Evolutionary conservation across 1,139 yeast species (phyloP).

Genomic region (Suhomyces ambrosiae): DNA sequence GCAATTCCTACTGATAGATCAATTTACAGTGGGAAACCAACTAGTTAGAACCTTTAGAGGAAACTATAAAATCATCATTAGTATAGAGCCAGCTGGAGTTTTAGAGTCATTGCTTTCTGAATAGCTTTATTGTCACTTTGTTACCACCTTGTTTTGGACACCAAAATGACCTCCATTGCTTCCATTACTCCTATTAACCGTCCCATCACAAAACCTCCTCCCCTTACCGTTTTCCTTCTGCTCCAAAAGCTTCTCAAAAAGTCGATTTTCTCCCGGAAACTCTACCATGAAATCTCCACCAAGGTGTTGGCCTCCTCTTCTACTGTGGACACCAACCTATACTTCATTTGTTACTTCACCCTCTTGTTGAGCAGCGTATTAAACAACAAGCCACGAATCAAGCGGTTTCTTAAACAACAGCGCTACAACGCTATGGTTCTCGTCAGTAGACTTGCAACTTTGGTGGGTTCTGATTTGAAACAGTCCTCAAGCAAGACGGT

Average conservation of each 20-base stretch:
- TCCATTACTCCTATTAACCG: slow-evolving; percentile 14
- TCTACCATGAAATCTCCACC: slow-evolving; percentile 46
- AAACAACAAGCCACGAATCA: slow-evolving; percentile 41
- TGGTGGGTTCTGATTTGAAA: slow-evolving; percentile 22
- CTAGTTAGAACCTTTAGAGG: no score
- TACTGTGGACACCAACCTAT: slow-evolving; percentile 44
- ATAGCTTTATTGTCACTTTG: no score
- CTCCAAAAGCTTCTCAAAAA: slow-evolving; percentile 23
- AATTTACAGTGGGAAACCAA: no score
- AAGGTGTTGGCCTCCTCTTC: slow-evolving; percentile 40
- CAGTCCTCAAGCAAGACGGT: slow-evolving; percentile 20
- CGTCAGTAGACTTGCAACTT: slow-evolving; percentile 16
- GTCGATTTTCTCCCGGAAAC: slow-evolving; percentile 35
- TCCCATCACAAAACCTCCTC: slow-evolving; percentile 11
- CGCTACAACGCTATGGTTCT: slow-evolving; percentile 25
- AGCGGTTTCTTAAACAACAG: slow-evolving; percentile 33
- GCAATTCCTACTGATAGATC: no score
- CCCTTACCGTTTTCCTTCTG: slow-evolving; percentile 21
- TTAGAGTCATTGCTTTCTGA: no score
- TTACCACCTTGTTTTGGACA: neutral
- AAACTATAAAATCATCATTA: no score
- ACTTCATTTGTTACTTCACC: slow-evolving; percentile 49
- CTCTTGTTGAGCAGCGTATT: slow-evolving; percentile 42
- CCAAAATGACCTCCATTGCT: slow-evolving; percentile 2
- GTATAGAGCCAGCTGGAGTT: no score